Evolutionary conservation across 1,139 yeast species (phyloP).

Genomic region (Pichia sp.): DNA sequence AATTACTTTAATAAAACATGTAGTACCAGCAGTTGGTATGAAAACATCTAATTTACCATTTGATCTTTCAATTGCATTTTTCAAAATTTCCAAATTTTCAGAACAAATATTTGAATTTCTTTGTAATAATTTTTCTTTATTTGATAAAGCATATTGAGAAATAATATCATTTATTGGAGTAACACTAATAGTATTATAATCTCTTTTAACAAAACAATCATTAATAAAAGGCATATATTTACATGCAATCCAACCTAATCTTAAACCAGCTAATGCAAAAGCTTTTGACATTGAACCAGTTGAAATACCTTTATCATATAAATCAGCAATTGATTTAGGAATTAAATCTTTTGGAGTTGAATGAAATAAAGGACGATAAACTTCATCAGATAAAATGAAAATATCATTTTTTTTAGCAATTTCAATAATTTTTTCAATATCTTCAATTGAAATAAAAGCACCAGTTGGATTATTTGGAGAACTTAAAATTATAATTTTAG

Average conservation of each 20-base stretch:
- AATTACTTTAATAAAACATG: background rate
- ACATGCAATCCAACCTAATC: conserved; percentile 50
- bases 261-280: conserved; percentile 48
- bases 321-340: conserved; percentile 39
- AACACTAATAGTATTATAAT: conserved; percentile 42
- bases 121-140: background rate
- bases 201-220: conserved; percentile 39
- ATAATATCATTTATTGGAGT: background rate
- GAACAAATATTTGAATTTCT: background rate
- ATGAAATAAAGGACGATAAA: conserved; percentile 50
- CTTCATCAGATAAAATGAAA: conserved; percentile 47
- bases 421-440: conserved; percentile 34
- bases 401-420: conserved; percentile 35
- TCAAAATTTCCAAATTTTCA: background rate
- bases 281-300: conserved; percentile 53
- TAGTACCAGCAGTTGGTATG: background rate
- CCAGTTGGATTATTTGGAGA: conserved; percentile 57
- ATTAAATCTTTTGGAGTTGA: conserved; percentile 26
- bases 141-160: background rate
- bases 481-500: conserved; percentile 44
- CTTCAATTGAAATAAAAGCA: conserved; percentile 35
- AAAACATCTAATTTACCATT: background rate
- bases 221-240: conserved; percentile 31
- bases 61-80: background rate
- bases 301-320: conserved; percentile 41